Evolutionary conservation across 208 protist genomes (phyloP).

Genomic region (Sergeia podlipaevii): DNA sequence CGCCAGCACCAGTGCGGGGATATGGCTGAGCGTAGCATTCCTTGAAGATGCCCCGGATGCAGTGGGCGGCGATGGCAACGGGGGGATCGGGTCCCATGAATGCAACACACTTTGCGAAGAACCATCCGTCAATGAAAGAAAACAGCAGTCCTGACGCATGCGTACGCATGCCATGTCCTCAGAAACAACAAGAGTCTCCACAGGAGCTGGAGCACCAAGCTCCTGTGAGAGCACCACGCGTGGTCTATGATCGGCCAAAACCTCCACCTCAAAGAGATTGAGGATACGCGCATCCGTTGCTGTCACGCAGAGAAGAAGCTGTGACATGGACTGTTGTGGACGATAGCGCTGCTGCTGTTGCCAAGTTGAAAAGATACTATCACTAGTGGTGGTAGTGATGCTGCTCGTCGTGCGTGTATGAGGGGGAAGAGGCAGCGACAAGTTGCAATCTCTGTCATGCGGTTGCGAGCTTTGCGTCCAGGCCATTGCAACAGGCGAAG

Average conservation of each 20-base stretch:
- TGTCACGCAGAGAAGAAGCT: slow-evolving; percentile 31
- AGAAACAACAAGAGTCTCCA: slow-evolving; percentile 39
- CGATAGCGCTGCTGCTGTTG: slow-evolving; percentile 7
- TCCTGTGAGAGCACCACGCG: slow-evolving; percentile 21
- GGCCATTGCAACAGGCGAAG: no score
- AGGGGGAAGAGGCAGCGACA: background rate
- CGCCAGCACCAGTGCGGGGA: slow-evolving; percentile 16
- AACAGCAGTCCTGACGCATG: slow-evolving; percentile 54
- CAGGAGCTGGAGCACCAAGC: slow-evolving; percentile 31
- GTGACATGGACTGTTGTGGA: slow-evolving; percentile 13
- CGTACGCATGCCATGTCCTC: slow-evolving; percentile 53
- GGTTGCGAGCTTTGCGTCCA: no score
- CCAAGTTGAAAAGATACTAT: no score
- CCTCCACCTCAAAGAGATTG: slow-evolving; percentile 35
- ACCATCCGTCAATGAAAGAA: slow-evolving; percentile 56
- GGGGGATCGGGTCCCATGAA: slow-evolving; percentile 14
- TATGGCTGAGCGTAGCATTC: no score
- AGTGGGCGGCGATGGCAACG: background rate
- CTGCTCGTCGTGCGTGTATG: background rate
- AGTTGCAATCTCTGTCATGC: no score
- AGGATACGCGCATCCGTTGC: slow-evolving; percentile 20
- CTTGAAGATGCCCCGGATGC: background rate
- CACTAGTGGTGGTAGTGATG: slow-evolving; percentile 12
- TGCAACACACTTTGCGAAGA: slow-evolving; percentile 46
- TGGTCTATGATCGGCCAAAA: slow-evolving; percentile 8